Base-by-base conservation (phyloP, 345 rosid genomes). In the Eucalyptus sp. region DNA sequence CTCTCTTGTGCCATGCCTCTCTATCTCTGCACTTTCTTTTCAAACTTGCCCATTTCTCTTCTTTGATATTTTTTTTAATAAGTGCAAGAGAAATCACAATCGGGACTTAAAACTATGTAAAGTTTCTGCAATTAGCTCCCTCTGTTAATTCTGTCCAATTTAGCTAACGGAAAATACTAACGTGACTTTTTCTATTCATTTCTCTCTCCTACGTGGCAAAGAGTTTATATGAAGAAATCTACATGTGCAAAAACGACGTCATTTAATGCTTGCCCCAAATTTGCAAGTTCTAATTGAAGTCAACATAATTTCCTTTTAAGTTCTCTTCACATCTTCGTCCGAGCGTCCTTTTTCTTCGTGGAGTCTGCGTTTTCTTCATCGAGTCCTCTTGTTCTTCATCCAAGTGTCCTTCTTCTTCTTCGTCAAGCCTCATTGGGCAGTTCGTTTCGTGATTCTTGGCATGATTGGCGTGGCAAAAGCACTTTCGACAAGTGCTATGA, bases 391-490 rank as follows among this genome's bases (percentile, higher is more conserved):
- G 66, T 60, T 60, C 66, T 60, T 60, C n/a, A 5, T 10, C 66
- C 66, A 27, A 60, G 62, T 60, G 66, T 60, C 66, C 66, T 25
- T 22, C 66, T 60, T 22, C 66, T 60, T 60, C 64, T 58, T 25
- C 64, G 13, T 58, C 15, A 25, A 60, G n/a, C 66, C 15, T 88
- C 91, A 10, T 54, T 96, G 92, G 95, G 95, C 71, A 95, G 94
- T 89, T 92, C 96, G 29, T 94, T 95, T 89, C 87, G 91, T 89
- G 92, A 92, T 90, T 92, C 97, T 58, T 89, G 97, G 95, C 89
- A 91, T 86, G 92, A 91, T 83, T 92, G 92, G 90, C 94, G 94
- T 94, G 24, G 89, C 95, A 13, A 96, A 89, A 66, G 88, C 91
- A 12, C 90, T 93, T 89, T 50, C 90, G 17, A 89, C 88, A 15